phyloP scores from a whole-genome alignment of 2,329 filamentous ascomycete genomes.

The Sarocladium oryzae region DNA sequence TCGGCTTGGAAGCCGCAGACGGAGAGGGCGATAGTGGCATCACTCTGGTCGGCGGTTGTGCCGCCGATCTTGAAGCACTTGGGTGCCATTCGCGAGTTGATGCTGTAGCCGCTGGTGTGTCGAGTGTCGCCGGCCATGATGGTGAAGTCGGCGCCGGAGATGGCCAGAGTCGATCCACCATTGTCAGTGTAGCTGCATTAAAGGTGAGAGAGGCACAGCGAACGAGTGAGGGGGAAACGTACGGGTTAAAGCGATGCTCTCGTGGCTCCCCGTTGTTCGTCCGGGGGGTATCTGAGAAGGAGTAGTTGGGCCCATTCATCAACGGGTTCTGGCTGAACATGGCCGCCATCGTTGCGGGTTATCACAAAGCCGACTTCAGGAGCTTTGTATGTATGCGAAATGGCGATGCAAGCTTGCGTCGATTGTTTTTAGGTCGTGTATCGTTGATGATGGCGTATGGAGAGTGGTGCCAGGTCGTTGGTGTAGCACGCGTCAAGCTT shows the following conservation, averaged over 20 bases:
- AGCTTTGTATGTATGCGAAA: constrained; percentile 11
- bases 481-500: constrained; percentile 37
- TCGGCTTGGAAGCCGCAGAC: constrained; percentile 96
- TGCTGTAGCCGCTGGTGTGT: constrained; percentile 93
- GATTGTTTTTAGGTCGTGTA: constrained; percentile 12
- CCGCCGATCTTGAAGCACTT: constrained; percentile 98
- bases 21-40: constrained; percentile 81
- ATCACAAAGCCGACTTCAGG: constrained; percentile 9
- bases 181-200: constrained; percentile 84
- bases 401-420: constrained; percentile 12
- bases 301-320: constrained; percentile 64
- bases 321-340: constrained; percentile 66
- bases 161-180: constrained; percentile 91
- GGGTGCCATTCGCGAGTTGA: constrained; percentile 92
- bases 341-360: constrained; percentile 46
- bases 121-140: constrained; percentile 97
- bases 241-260: constrained; percentile 91
- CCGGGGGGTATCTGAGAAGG: constrained; percentile 55
- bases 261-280: constrained; percentile 47
- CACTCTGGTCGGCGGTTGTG: constrained; percentile 75
- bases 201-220: constrained; percentile 5
- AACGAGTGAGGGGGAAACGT: constrained; percentile 28
- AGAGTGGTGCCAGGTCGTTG: constrained; percentile 21
- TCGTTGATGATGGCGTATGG: constrained; percentile 10
- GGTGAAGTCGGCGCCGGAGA: constrained; percentile 87